These are phyloP conservation scores for Sarocladium oryzae DNA, from an alignment of 2,329 filamentous ascomycete species.

Conservation along the genomic window DNA sequence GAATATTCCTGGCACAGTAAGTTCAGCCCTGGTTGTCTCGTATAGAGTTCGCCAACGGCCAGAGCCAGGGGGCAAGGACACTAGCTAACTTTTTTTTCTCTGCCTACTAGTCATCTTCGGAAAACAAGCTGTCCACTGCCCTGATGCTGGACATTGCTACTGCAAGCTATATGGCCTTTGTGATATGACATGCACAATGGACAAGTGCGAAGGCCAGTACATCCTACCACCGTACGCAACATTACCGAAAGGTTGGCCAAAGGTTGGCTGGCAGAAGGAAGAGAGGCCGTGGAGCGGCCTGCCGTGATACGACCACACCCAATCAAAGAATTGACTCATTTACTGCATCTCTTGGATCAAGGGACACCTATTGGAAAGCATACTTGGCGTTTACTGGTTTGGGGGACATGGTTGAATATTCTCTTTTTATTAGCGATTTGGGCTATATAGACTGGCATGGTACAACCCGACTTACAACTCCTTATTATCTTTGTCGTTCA, in stretches of 20 bases:
- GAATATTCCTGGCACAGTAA: conserved; percentile 62
- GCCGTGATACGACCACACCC: conserved; percentile 3
- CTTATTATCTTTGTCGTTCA: too few relatives aligned
- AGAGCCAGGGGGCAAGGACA: too few relatives aligned
- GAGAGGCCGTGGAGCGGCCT: conserved; percentile 11
- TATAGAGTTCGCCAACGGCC: too few relatives aligned
- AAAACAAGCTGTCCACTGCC: conserved; percentile 52
- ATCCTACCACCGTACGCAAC: conserved; percentile 49
- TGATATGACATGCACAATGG: conserved; percentile 31
- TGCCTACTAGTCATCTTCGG: conserved; percentile 47
- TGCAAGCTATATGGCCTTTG: conserved; percentile 62
- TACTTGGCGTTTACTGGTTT: neutral
- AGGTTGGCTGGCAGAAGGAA: conserved; percentile 40
- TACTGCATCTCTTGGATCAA: neutral
- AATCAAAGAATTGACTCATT: too few relatives aligned
- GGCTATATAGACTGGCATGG: conserved; percentile 3
- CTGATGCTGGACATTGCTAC: conserved; percentile 55
- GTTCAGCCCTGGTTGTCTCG: too few relatives aligned
- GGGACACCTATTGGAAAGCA: neutral
- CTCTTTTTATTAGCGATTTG: conserved; percentile 6
- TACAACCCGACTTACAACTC: neutral
- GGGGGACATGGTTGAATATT: neutral
- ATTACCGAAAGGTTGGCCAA: conserved; percentile 57
- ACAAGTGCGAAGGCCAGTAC: conserved; percentile 51
- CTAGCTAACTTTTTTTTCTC: conserved; percentile 12